Conservation (phyloP, 257 asterid species). For the Primulina eburnea region DNA sequence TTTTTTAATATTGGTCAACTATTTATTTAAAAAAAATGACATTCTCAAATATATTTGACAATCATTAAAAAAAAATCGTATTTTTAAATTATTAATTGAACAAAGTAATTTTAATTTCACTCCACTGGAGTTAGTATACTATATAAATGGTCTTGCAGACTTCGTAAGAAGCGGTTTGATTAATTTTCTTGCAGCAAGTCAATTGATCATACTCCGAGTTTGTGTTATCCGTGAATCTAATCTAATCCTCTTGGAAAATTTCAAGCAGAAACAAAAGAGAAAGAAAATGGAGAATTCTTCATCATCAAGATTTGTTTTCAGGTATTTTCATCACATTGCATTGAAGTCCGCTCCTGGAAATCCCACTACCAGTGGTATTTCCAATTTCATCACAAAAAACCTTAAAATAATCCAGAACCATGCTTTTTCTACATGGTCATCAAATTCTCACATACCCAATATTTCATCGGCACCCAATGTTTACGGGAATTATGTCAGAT, state of each 20-base stretch:
- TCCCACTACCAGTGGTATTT: conserved; percentile 33
- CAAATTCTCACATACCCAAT: conserved; percentile 36
- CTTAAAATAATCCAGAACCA: conserved; percentile 40
- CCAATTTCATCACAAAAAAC: conserved; percentile 41
- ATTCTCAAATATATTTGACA: no score
- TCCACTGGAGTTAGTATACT: no score
- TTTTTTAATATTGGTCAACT: no score
- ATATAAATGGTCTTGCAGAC: no score
- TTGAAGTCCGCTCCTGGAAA: conserved; percentile 42
- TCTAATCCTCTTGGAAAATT: not conserved
- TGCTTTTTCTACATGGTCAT: conserved; percentile 38
- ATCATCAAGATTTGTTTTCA: conserved; percentile 50
- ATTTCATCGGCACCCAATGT: conserved; percentile 41
- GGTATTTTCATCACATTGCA: conserved; percentile 43
- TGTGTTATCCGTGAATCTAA: conserved; percentile 41
- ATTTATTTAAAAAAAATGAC: no score
- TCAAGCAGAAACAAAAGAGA: not conserved
- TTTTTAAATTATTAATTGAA: no score
- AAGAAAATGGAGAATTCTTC: conserved; percentile 59
- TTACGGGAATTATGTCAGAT: conserved; percentile 31
- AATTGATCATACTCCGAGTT: conserved; percentile 36
- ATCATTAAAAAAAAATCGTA: no score
- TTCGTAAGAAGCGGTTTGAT: conserved; percentile 1
- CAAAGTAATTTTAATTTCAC: no score
- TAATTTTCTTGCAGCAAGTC: conserved; percentile 30